Percentiles rank a stretch among this genome's conserved stretches.
Conservation (phyloP, 2,329 filamentous ascomycete genomes). For the Dendryphion nanum region DNA sequence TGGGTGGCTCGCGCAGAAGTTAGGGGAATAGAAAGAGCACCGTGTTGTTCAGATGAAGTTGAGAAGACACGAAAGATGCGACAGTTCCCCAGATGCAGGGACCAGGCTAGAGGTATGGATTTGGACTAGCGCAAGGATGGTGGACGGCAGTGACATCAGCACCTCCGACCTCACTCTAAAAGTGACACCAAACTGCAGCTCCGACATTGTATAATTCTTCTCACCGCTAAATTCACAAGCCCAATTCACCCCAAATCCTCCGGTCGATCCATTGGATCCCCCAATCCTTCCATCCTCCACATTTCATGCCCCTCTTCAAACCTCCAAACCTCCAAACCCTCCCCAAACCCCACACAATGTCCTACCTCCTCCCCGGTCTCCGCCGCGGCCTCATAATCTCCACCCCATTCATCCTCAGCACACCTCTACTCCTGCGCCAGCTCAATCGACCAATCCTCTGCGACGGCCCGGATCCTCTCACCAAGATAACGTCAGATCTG, state of each 20-base stretch:
- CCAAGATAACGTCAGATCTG: constrained; percentile 41
- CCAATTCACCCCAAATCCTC: constrained; percentile 1
- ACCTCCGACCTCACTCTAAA: not conserved
- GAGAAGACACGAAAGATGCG: too few species aligned
- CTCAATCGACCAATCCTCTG: constrained; percentile 33
- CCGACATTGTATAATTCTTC: too few species aligned
- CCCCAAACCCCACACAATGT: not conserved
- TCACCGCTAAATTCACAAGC: too few species aligned
- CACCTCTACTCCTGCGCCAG: constrained; percentile 30
- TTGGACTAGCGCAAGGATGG: too few species aligned
- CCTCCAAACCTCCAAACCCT: constrained; percentile 1
- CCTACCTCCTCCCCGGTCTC: constrained; percentile 35
- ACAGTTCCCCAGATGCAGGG: too few species aligned
- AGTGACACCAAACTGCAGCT: too few species aligned
- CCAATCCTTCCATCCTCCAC: not conserved
- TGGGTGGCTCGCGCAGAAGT: too few species aligned
- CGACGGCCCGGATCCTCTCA: constrained; percentile 32
- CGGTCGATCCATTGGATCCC: not conserved
- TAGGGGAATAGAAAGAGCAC: too few species aligned
- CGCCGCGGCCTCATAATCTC: constrained; percentile 37
- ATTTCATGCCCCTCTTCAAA: constrained; percentile 7
- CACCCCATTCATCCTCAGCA: constrained; percentile 35
- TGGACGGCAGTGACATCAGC: too few species aligned
- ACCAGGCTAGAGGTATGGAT: too few species aligned
- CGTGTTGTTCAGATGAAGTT: too few species aligned